These are phyloP conservation scores for Cladophialophora yegresii DNA, from an alignment of 2,329 filamentous ascomycete genomes.

Conservation along the genomic window DNA sequence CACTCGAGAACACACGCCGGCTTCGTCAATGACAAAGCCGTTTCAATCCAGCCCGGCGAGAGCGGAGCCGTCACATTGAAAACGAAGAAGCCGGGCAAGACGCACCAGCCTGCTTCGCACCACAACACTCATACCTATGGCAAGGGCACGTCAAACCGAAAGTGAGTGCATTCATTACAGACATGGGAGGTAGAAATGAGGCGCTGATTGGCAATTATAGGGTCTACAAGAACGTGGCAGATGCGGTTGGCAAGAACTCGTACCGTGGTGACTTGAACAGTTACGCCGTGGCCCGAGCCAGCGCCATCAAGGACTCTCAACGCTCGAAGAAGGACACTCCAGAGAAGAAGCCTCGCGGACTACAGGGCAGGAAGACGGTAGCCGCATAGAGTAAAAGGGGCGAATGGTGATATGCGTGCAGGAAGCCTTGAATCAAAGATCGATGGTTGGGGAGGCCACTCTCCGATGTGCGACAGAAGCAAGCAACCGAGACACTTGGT, in stretches of 20 bases:
- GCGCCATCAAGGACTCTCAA: conserved; percentile 79
- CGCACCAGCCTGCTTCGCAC: conserved; percentile 71
- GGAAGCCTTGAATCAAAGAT: background rate
- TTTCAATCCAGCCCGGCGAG: conserved; percentile 71
- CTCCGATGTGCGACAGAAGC: background rate
- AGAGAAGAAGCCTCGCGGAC: conserved; percentile 74
- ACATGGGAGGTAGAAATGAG: background rate
- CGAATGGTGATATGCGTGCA: background rate
- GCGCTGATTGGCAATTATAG: conserved; percentile 48
- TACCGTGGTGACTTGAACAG: conserved; percentile 81
- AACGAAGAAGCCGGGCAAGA: conserved; percentile 75
- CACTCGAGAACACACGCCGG: conserved; percentile 92
- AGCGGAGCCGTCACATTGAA: conserved; percentile 78
- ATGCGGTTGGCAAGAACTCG: conserved; percentile 74
- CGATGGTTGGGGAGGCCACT: background rate
- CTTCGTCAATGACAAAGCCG: conserved; percentile 90
- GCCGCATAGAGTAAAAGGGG: conserved; percentile 27
- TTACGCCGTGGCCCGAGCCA: conserved; percentile 80
- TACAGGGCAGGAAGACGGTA: conserved; percentile 74
- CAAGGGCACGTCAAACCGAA: conserved; percentile 73
- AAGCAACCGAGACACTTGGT: background rate
- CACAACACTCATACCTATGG: conserved; percentile 68
- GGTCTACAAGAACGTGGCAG: conserved; percentile 87
- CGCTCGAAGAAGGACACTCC: conserved; percentile 72
- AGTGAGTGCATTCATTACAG: conserved; percentile 58